Percentiles rank a stretch among this genome's conserved stretches.
These are phyloP conservation scores for Eudorina sp. DNA, from an alignment of 139 green algal species.

Conservation along the genomic window DNA sequence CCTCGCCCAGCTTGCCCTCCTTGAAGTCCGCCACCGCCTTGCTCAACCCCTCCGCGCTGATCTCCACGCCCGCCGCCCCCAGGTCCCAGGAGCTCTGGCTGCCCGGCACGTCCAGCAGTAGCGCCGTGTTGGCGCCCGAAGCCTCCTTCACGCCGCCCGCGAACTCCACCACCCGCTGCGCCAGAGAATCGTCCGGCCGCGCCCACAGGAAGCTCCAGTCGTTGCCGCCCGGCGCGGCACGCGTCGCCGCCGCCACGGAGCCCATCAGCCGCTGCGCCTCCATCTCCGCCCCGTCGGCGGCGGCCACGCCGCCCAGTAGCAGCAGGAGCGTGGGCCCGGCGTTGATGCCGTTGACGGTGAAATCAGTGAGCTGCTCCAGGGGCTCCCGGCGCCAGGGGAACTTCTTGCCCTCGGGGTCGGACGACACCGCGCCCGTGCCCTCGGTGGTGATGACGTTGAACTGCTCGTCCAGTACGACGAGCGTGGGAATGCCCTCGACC, in stretches of 20 bases:
- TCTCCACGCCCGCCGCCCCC: background rate
- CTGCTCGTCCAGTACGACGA: constrained; percentile 32
- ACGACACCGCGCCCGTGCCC: constrained; percentile 12
- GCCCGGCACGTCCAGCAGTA: constrained; percentile 19
- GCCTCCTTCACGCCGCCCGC: background rate
- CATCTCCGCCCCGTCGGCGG: background rate
- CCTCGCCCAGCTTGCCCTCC: constrained; percentile 14
- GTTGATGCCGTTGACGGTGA: constrained; percentile 18
- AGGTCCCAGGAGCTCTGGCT: constrained; percentile 34
- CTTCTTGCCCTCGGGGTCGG: constrained; percentile 14
- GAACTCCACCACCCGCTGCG: constrained; percentile 7
- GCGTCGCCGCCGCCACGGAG: background rate
- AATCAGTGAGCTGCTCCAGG: constrained; percentile 10
- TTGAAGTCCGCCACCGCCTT: constrained; percentile 6
- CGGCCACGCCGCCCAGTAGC: background rate
- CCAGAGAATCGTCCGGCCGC: background rate
- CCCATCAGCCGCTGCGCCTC: background rate
- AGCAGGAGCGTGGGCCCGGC: constrained; percentile 17
- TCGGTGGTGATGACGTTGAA: constrained; percentile 37
- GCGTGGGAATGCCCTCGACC: constrained; percentile 46
- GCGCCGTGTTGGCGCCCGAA: background rate
- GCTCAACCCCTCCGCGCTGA: background rate
- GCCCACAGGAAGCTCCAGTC: constrained; percentile 27
- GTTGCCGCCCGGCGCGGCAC: background rate
- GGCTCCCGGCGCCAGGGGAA: constrained; percentile 47